These are phyloP conservation scores for Pugionium dolabratum DNA, from an alignment of 345 rosid genomes.

Conservation along the genomic window DNA sequence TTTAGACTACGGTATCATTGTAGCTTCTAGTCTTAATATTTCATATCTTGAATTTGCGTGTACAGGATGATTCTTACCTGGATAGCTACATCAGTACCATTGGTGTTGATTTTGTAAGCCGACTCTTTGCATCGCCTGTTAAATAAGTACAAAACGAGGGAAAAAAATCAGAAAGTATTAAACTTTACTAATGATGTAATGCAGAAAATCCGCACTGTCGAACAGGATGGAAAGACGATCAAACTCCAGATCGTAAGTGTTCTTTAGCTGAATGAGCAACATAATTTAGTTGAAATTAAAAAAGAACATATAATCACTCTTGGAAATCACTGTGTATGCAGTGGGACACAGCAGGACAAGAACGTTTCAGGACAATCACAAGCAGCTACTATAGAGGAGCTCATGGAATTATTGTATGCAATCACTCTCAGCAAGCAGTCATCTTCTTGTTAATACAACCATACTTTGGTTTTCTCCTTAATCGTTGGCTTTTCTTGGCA, in stretches of 20 bases:
- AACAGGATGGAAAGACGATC: conserved; percentile 64
- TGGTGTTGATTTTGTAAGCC: conserved; percentile 67
- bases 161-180: neutral
- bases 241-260: conserved; percentile 58
- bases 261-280: neutral
- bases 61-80: conserved; percentile 63
- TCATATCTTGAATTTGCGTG: conserved; percentile 4
- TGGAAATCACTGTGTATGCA: conserved; percentile 29
- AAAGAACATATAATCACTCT: neutral
- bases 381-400: conserved; percentile 96
- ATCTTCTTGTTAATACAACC: neutral
- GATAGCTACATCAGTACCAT: conserved; percentile 66
- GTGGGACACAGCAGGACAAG: conserved; percentile 99
- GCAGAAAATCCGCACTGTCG: conserved; percentile 66
- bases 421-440: conserved; percentile 5
- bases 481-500: conserved; percentile 23
- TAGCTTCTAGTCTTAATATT: neutral
- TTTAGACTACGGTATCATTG: neutral
- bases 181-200: conserved; percentile 20
- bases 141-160: neutral
- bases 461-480: neutral
- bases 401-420: conserved; percentile 79
- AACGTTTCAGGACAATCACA: conserved; percentile 88
- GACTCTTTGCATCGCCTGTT: neutral
- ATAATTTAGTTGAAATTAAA: neutral